Evolutionary conservation across 441 rosid genomes (phyloP).

Genomic region (Metrosideros polymorpha): DNA sequence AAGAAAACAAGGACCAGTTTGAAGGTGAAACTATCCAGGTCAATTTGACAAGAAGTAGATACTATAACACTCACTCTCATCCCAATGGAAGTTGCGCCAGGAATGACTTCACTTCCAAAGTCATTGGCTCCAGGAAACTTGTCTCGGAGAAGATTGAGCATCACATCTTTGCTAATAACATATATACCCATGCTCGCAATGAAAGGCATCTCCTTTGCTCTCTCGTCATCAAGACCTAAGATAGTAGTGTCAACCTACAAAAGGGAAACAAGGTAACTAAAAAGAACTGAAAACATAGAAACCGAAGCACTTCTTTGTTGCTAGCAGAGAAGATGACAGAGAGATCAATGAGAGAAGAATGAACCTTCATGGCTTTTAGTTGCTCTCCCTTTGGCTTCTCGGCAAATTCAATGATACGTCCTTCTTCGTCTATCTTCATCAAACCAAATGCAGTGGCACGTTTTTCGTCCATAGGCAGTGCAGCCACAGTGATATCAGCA

Average conservation of each 20-base stretch:
- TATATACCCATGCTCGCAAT: slow-evolving; percentile 99
- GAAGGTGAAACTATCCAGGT: background rate
- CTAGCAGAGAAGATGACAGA: background rate
- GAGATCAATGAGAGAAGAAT: background rate
- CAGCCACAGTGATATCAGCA: slow-evolving; percentile 96
- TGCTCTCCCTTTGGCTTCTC: slow-evolving; percentile 96
- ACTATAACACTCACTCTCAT: slow-evolving; percentile 46
- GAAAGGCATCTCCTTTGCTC: slow-evolving; percentile 88
- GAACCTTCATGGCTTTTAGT: slow-evolving; percentile 80
- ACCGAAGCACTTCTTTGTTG: background rate
- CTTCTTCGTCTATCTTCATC: slow-evolving; percentile 97
- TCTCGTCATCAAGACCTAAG: slow-evolving; percentile 81
- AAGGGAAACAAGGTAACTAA: background rate
- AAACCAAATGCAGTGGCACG: slow-evolving; percentile 89
- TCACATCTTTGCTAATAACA: slow-evolving; percentile 83
- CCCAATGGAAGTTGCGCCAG: slow-evolving; percentile 87
- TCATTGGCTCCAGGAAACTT: slow-evolving; percentile 98
- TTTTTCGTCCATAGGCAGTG: slow-evolving; percentile 88
- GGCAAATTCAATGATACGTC: slow-evolving; percentile 78
- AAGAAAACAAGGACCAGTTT: background rate
- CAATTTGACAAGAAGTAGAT: background rate
- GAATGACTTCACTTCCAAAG: slow-evolving; percentile 95
- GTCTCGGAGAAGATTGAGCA: slow-evolving; percentile 73
- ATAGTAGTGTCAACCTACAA: slow-evolving; percentile 85
- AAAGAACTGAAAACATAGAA: background rate